These are phyloP conservation scores for Fusarium penzigii DNA, from an alignment of 2,329 filamentous ascomycete genomes.

Conservation along the genomic window DNA sequence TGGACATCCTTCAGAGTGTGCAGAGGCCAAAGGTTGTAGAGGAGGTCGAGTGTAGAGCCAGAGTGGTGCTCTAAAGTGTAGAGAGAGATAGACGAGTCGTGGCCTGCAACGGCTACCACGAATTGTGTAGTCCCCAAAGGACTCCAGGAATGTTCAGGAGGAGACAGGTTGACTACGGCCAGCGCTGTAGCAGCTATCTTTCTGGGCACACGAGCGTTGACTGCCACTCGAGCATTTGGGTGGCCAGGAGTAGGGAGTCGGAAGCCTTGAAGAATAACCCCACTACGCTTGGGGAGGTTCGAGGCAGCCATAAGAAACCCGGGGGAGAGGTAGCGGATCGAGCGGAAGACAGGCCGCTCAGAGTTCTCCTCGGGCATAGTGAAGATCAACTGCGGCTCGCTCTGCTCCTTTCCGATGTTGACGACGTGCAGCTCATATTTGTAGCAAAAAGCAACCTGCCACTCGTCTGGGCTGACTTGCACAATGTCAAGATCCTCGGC, in stretches of 20 bases:
- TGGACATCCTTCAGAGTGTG: constrained; percentile 56
- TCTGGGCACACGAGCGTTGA: constrained; percentile 60
- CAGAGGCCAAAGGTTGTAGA: constrained; percentile 54
- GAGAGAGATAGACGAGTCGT: constrained; percentile 76
- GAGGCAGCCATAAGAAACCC: constrained; percentile 58
- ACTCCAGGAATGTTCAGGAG: constrained; percentile 49
- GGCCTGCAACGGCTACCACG: constrained; percentile 76
- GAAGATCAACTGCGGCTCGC: constrained; percentile 56
- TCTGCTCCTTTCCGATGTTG: constrained; percentile 52
- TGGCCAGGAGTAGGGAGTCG: constrained; percentile 47
- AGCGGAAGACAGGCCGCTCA: constrained; percentile 54
- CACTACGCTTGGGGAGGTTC: constrained; percentile 60
- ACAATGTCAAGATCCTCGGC: constrained; percentile 70
- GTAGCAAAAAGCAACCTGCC: constrained; percentile 77
- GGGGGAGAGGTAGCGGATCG: constrained; percentile 59
- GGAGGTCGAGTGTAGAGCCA: constrained; percentile 47
- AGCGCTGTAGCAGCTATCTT: constrained; percentile 75
- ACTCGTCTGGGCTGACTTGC: constrained; percentile 62
- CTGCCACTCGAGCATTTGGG: constrained; percentile 49
- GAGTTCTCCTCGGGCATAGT: constrained; percentile 52
- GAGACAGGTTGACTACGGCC: constrained; percentile 70
- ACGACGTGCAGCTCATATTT: constrained; percentile 73
- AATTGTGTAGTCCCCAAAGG: constrained; percentile 70
- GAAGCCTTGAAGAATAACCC: constrained; percentile 58
- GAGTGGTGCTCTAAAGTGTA: constrained; percentile 73